phyloP scores from a whole-genome alignment of 1,284 basidiomycete genomes.

The Hemileia vastatrix region DNA sequence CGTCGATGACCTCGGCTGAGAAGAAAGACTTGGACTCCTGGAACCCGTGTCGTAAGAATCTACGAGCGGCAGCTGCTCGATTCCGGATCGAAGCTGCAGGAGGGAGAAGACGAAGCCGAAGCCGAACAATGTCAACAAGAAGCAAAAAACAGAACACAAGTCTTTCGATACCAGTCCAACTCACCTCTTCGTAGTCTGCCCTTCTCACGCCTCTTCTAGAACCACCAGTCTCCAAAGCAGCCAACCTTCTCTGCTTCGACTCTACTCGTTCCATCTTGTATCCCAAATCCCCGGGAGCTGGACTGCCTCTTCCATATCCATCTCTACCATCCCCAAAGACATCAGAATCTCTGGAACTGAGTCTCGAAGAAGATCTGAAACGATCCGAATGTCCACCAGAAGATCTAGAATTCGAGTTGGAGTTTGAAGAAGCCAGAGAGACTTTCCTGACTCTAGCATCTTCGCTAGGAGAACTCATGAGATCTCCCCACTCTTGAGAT shows the following conservation, averaged over 20 bases:
- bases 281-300: not conserved
- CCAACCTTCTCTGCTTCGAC: not conserved
- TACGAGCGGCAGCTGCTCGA: not conserved
- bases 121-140: not conserved
- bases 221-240: not conserved
- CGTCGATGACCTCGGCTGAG: not conserved
- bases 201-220: not conserved
- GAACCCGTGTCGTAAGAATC: not conserved
- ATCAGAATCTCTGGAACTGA: not conserved
- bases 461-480: not conserved
- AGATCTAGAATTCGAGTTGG: not conserved
- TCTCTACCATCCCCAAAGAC: not conserved
- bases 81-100: not conserved
- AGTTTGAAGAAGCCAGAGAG: not conserved
- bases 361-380: not conserved
- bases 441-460: not conserved
- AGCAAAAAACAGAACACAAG: not conserved
- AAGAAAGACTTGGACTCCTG: not conserved
- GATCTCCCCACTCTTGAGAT: not conserved
- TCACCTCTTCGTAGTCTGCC: not conserved
- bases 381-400: not conserved
- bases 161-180: not conserved
- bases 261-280: not conserved
- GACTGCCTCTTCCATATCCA: not conserved
- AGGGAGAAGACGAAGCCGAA: not conserved